These are phyloP conservation scores for Hypsizygus ulmarius DNA, from an alignment of 1,284 basidiomycete species.

Conservation along the genomic window DNA sequence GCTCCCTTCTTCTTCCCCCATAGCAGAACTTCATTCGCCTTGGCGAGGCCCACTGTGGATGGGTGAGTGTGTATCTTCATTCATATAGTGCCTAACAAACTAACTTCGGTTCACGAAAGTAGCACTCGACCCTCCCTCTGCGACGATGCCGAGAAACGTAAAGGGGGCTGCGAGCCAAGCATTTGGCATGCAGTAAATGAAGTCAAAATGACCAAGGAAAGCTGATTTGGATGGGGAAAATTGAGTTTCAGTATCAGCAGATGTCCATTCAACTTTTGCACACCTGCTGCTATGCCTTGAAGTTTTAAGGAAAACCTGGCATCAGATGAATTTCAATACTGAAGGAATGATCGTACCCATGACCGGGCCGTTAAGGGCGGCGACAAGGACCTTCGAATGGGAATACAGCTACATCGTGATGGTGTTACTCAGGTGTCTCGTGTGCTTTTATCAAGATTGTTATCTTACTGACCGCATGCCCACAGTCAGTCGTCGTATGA, in stretches of 20 bases:
- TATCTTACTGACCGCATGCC: conserved; percentile 50
- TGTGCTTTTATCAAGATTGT: not conserved
- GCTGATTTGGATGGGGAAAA: conserved; percentile 35
- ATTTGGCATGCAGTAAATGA: conserved; percentile 64
- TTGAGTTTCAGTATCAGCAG: not conserved
- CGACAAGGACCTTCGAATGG: conserved; percentile 64
- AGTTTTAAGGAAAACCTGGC: conserved; percentile 3
- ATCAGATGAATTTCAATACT: conserved; percentile 9
- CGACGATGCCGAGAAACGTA: conserved; percentile 62
- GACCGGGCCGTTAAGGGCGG: conserved; percentile 69
- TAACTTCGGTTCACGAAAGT: conserved; percentile 64
- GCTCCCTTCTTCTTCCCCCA: conserved; percentile 66
- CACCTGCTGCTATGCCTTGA: conserved; percentile 67
- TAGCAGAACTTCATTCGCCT: conserved; percentile 66
- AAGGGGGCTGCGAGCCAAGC: conserved; percentile 66
- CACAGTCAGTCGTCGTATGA: conserved; percentile 55
- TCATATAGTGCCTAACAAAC: conserved; percentile 14
- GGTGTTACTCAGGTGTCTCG: not conserved
- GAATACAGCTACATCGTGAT: conserved; percentile 49
- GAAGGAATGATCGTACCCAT: conserved; percentile 45
- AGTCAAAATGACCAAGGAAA: conserved; percentile 69
- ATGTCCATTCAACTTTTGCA: not conserved
- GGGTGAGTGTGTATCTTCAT: not conserved
- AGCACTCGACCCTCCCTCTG: conserved; percentile 67
- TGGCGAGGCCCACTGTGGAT: conserved; percentile 58